A percentile compares a stretch with the other conserved stretches of the same genome.
Conservation (phyloP, 352 stramenopile species). For the Pythium dissimile region DNA sequence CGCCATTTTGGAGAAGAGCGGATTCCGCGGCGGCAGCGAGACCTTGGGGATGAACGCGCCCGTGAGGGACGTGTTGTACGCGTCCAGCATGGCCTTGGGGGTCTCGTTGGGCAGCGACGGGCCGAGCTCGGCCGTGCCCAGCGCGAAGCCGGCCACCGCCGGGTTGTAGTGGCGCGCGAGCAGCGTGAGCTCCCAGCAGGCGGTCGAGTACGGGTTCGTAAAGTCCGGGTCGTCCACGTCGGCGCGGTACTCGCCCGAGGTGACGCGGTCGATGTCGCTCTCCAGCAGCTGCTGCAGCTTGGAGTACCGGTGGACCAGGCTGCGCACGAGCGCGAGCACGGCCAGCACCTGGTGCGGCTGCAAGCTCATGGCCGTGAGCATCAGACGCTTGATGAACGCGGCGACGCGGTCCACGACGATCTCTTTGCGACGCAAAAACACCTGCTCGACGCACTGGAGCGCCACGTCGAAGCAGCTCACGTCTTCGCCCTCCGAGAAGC, state of each 20-base stretch:
- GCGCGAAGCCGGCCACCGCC: conserved; percentile 61
- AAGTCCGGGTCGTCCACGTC: conserved; percentile 94
- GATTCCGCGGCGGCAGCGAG: conserved; percentile 55
- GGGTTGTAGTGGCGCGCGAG: conserved; percentile 86
- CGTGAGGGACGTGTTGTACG: conserved; percentile 42
- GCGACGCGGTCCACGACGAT: conserved; percentile 92
- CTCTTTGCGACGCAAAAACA: conserved; percentile 94
- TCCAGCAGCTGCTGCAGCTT: conserved; percentile 93
- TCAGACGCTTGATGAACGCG: conserved; percentile 94
- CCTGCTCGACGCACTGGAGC: conserved; percentile 89
- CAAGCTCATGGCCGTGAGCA: conserved; percentile 87
- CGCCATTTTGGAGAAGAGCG: conserved; percentile 65
- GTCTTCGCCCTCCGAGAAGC: conserved; percentile 63
- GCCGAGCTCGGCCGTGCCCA: conserved; percentile 56
- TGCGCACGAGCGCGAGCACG: conserved; percentile 86
- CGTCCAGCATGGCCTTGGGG: conserved; percentile 55
- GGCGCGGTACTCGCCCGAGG: conserved; percentile 89
- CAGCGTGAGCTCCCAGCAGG: conserved; percentile 91
- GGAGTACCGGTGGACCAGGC: conserved; percentile 91
- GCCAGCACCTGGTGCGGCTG: conserved; percentile 80
- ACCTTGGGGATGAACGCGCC: conserved; percentile 61
- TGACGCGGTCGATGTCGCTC: conserved; percentile 94
- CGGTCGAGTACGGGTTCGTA: conserved; percentile 92
- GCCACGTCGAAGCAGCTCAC: conserved; percentile 63
- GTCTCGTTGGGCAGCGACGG: conserved; percentile 68